Evolutionary conservation across 345 rosid genomes (phyloP), one percentile per base, ranked within the genome.

Genomic region (Ceriops decandra): DNA sequence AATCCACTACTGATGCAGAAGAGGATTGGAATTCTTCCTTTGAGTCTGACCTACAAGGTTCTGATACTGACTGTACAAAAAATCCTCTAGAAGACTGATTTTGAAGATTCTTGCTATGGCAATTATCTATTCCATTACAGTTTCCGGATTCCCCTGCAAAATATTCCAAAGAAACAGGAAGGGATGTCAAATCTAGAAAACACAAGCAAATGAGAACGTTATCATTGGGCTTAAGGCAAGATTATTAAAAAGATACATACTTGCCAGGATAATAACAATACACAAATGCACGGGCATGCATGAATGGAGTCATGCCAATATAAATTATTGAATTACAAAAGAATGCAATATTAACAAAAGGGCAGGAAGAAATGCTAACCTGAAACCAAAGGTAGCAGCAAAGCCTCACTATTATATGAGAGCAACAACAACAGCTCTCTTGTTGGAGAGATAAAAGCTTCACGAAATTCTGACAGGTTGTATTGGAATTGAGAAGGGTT

Each of bases 381-480:
- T 64, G 78, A 66, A 73, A 63, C 63, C 71, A 95, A 82, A 66
- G 98, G 99, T 69, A 95, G 84, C 67, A 95, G 73, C 62, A 88
- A 68, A 59, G 92, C 93, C 76, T 90, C 88, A 32, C 82, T 79
- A 49, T 91, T 85, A 77, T 86, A 72, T 0, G 98, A 95, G 49
- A 85, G 93, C 75, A 91, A 52, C 62, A 85, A 73, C 63, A 91
- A 53, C 62, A 79, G 81, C 72, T 87, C 84, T 80, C 88, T 90
- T 64, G 93, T 80, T 4, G 99, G 99, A 68, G 99, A 95, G 35
- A 95, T 83, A 77, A 88, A 91, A 74, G 88, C 99, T 73, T 91
- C 95, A 6, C 86, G 90, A 79, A 82, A 95, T 67, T 95, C 98
- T 27, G 98, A 85, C 60, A 86, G 78, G 60, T 90, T 75, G 60